A percentile compares a stretch with the other conserved stretches of the same genome.
These are phyloP conservation scores for Brassica hybrid DNA, from an alignment of 441 rosid genomes.

Conservation along the genomic window DNA sequence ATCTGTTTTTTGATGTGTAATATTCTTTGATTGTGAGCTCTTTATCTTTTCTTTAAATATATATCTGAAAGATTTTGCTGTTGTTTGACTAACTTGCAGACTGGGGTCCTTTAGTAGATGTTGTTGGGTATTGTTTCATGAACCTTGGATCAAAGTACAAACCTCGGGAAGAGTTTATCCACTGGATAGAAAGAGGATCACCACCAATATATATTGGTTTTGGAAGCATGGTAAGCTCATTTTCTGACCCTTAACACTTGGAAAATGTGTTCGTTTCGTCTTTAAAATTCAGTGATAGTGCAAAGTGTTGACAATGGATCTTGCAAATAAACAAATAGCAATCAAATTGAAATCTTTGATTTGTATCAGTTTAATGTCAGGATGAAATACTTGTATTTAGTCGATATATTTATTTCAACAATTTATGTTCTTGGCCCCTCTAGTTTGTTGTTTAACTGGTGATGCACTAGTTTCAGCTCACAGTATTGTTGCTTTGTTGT, in stretches of 20 bases:
- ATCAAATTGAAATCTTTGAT: not conserved
- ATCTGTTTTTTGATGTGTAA: not conserved
- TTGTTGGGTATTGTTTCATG: slow-evolving; percentile 95
- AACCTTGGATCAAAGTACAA: slow-evolving; percentile 87
- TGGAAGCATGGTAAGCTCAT: slow-evolving; percentile 91
- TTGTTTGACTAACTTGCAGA: slow-evolving; percentile 58
- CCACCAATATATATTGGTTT: slow-evolving; percentile 92
- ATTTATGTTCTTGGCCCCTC: not conserved
- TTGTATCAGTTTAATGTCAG: not conserved
- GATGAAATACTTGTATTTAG: not conserved
- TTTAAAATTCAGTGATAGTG: slow-evolving; percentile 1
- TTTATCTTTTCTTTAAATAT: not conserved
- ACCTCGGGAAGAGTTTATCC: slow-evolving; percentile 65
- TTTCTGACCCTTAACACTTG: slow-evolving; percentile 4
- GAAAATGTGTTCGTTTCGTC: slow-evolving; percentile 4
- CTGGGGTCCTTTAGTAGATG: slow-evolving; percentile 95
- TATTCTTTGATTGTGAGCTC: not conserved
- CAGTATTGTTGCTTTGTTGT: slow-evolving; percentile 11
- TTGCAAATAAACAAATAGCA: not conserved
- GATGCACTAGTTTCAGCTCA: not conserved
- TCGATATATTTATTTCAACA: not conserved
- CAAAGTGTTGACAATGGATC: not conserved
- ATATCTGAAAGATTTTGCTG: slow-evolving; percentile 26
- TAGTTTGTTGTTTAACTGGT: slow-evolving; percentile 13
- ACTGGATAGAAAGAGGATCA: slow-evolving; percentile 83